Evolutionary conservation across 129 eudicot genomes (phyloP), one percentile per base, ranked within the genome.

Genomic region (Lonicera japonica): DNA sequence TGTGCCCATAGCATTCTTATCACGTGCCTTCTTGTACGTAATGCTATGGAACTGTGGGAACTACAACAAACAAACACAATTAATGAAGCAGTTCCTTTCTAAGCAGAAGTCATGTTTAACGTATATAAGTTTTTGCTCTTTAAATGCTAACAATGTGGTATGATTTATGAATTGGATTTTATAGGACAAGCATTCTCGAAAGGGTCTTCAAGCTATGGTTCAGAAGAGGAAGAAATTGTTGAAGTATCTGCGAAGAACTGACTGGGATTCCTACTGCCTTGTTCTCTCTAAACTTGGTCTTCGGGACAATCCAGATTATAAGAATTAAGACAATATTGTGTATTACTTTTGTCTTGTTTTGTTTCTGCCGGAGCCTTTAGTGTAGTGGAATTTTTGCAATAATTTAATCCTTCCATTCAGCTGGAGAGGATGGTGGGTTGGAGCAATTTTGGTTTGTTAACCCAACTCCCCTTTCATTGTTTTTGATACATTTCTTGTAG

Each of bases 261-360:
- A 92, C 70, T 92, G 95, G 95, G 99, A 92, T 50, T 92, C 99
- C 3, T 92, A 87, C 80, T 69, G 89, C 80, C 72, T 82, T 61
- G 90, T 90, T 77, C 95, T 91, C n/a, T 79, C 94, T 22, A 90
- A 78, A 65, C 96, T 91, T 25, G 96, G 95, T 75, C 88, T 91
- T 25, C 79, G 98, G 20, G 98, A 91, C 71, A 80, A 82, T 58
- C 78, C 90, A 0, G 94, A 77, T 65, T 75, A 74, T 71, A 90
- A 90, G 66, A 64, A 60, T n/a, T 89, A 76, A 58, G 21, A 24
- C 16, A 13, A 9, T 7, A 22, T 8, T 55, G 8, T 5, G 13
- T n/a, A 5, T n/a, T 14, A 0, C 52, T n/a, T 12, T 1, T 17
- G 25, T 57, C 12, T 39, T 60, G 6, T 39, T 60, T 40, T 17